phyloP scores from a whole-genome alignment of 495 filamentous ascomycete species.

The Talaromyces ruber region DNA sequence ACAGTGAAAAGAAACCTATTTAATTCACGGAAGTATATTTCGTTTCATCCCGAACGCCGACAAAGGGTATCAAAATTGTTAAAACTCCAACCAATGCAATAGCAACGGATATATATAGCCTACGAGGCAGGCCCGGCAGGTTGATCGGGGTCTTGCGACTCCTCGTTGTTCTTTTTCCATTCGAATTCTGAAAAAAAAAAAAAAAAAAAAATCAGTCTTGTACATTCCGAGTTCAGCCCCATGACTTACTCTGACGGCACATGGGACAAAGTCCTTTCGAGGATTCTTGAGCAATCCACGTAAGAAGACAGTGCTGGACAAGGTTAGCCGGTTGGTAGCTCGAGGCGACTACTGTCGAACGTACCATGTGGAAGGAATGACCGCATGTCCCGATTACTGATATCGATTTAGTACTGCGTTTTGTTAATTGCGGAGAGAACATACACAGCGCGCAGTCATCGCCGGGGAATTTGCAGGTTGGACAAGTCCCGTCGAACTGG shows the following conservation, averaged over 20 bases:
- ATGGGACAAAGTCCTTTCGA: conserved; percentile 94
- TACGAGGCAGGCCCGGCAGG: neutral
- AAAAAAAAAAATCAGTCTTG: conserved; percentile 1
- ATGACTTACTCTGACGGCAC: conserved; percentile 81
- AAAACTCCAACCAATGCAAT: neutral
- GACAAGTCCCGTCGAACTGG: conserved; percentile 95
- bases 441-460: conserved; percentile 88
- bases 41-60: neutral
- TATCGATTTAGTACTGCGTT: neutral
- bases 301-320: conserved; percentile 80
- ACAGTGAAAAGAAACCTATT: neutral
- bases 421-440: conserved; percentile 13
- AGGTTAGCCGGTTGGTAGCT: neutral
- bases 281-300: conserved; percentile 92
- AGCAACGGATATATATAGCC: neutral
- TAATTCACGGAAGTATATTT: neutral
- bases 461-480: conserved; percentile 94
- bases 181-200: conserved; percentile 51
- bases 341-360: neutral
- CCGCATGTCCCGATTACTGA: conserved; percentile 91
- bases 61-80: neutral
- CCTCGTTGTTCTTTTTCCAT: conserved; percentile 46
- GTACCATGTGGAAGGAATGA: conserved; percentile 95
- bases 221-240: neutral
- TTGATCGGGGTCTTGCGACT: conserved; percentile 7